Evolutionary conservation across 352 stramenopile species (phyloP), one percentile per base, ranked within the genome.

Genomic region (Halophytophthora polymorphica): DNA sequence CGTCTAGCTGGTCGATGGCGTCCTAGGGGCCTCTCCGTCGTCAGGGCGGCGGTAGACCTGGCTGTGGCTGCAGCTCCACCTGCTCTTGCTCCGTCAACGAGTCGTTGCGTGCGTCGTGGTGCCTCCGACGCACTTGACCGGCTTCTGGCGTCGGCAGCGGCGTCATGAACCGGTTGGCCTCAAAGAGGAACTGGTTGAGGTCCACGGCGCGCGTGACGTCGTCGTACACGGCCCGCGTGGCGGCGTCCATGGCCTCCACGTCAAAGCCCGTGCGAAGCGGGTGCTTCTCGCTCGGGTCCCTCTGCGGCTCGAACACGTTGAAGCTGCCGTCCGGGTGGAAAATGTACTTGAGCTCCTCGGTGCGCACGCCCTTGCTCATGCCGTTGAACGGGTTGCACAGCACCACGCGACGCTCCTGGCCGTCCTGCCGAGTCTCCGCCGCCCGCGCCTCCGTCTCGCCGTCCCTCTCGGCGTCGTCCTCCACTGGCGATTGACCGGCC

Each of bases 331-430:
- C 75, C 0, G 72, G 63, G 37, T 80, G 76, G 64, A 81, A 89
- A n/a, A 81, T 67, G 60, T 83, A 89, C 68, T 89, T 89, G 58
- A 73, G 62, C 37, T 82, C 64, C 48, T 89, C 74, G 0, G 77
- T 89, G 23, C 72, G 73, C 8, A 79, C 71, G 14, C 75, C 74
- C 56, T 86, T 83, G 36, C 64, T 86, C 59, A 81, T 73, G 17
- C 77, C 73, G 43, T 85, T 74, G 63, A 89, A 89, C 25, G 77
- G 75, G 42, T 89, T 89, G 45, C 77, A 89, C 56, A 86, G 39
- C 33, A 89, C 45, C 15, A 85, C 75, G 18, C 65, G 72, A 7
- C 77, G 77, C 13, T 78, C 71, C 17, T 63, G 36, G 2, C 40
- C 40, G 14, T 65, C 69, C 45, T 66, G 33, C 1, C 46, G 40